phyloP scores from a whole-genome alignment of 2,329 filamentous ascomycete species.

The Stagonosporopsis vannaccii region DNA sequence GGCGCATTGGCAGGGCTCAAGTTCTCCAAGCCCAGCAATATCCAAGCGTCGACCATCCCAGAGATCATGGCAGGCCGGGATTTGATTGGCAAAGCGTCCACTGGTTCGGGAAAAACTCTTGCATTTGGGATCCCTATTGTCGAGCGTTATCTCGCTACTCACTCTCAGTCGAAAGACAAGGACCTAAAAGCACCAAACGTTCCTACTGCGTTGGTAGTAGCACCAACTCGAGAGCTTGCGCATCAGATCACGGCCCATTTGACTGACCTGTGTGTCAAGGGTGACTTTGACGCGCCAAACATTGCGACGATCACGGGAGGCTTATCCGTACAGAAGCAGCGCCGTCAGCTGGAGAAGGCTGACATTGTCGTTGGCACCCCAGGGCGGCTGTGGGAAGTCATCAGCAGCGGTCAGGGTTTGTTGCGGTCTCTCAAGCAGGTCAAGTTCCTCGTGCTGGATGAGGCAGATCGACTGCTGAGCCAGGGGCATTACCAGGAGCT shows the following conservation, averaged over 20 bases:
- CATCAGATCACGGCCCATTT: slow-evolving; percentile 90
- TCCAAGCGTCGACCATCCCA: slow-evolving; percentile 82
- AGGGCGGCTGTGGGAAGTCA: slow-evolving; percentile 91
- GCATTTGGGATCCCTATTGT: slow-evolving; percentile 94
- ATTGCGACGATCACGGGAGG: slow-evolving; percentile 93
- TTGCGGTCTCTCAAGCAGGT: slow-evolving; percentile 75
- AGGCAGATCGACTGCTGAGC: slow-evolving; percentile 89
- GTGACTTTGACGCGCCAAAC: slow-evolving; percentile 65
- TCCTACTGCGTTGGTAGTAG: slow-evolving; percentile 75
- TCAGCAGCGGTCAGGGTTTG: slow-evolving; percentile 76
- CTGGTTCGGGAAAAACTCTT: slow-evolving; percentile 94
- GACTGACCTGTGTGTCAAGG: slow-evolving; percentile 71
- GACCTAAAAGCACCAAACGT: slow-evolving; percentile 48
- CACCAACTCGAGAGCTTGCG: slow-evolving; percentile 90
- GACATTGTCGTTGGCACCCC: slow-evolving; percentile 95
- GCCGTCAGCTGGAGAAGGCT: slow-evolving; percentile 80
- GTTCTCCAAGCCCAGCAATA: slow-evolving; percentile 80
- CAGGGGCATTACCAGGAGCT: slow-evolving; percentile 96
- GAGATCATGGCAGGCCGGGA: slow-evolving; percentile 84
- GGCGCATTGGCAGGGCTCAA: slow-evolving; percentile 79
- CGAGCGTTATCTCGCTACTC: slow-evolving; percentile 72
- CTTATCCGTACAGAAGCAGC: slow-evolving; percentile 92
- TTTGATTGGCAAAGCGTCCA: slow-evolving; percentile 94
- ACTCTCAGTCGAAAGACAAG: slow-evolving; percentile 48
- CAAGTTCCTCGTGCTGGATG: slow-evolving; percentile 86